Evolutionary conservation across 2,329 filamentous ascomycete species (phyloP).

Genomic region (Aspergillus ochraceus): DNA sequence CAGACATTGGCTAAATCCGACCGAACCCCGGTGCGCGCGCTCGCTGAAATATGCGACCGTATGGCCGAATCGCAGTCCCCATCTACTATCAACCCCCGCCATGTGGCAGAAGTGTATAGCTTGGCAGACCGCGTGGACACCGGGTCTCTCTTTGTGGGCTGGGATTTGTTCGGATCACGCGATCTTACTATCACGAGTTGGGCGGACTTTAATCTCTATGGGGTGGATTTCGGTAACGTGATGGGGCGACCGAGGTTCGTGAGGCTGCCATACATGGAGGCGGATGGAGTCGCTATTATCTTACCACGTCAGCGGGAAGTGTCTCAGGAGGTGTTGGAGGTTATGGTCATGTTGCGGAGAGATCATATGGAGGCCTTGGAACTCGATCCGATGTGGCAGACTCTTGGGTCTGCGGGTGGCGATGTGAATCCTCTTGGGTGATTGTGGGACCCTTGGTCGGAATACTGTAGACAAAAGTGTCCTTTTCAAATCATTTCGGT

Average conservation of each 20-base stretch:
- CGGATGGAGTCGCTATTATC: background rate
- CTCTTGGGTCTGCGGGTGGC: too few relatives aligned
- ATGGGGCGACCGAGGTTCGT: conserved; percentile 7
- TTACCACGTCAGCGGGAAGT: too few relatives aligned
- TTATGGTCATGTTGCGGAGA: too few relatives aligned
- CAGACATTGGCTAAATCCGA: background rate
- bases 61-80: conserved; percentile 2
- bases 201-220: conserved; percentile 11
- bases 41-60: conserved; percentile 1
- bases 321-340: too few relatives aligned
- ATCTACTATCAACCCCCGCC: background rate
- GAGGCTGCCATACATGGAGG: conserved; percentile 11
- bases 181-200: conserved; percentile 17
- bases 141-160: conserved; percentile 6
- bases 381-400: too few relatives aligned
- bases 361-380: too few relatives aligned
- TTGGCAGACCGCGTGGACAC: conserved; percentile 2
- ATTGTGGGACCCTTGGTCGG: too few relatives aligned
- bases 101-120: conserved; percentile 9
- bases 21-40: background rate
- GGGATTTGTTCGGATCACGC: conserved; percentile 14
- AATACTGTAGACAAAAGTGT: too few relatives aligned
- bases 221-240: conserved; percentile 7
- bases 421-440: too few relatives aligned
- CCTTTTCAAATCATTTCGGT: too few relatives aligned